Conservation (phyloP, 2,329 filamentous ascomycete species). For the Xylaria sp. region DNA sequence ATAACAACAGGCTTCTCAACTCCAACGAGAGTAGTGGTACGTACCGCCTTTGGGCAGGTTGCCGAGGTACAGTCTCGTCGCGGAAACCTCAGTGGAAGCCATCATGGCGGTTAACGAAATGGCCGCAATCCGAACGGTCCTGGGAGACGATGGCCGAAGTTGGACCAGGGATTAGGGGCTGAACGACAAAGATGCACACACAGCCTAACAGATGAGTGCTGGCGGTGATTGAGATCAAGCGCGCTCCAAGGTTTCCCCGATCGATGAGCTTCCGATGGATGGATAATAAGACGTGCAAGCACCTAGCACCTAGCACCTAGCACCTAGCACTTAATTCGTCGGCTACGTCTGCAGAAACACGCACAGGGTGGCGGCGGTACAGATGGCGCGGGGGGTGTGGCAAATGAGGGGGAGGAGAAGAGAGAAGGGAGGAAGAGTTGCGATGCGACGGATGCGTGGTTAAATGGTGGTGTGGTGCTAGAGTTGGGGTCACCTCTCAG, state of each 20-base stretch:
- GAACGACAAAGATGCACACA: conserved; percentile 6
- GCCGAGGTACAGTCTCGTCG: conserved; percentile 94
- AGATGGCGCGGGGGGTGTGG: neutral
- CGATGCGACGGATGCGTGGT: conserved; percentile 29
- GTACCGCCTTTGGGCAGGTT: conserved; percentile 96
- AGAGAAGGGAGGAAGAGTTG: conserved; percentile 15
- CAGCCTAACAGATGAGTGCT: neutral
- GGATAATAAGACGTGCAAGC: neutral
- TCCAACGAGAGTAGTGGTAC: conserved; percentile 41
- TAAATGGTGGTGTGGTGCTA: conserved; percentile 25
- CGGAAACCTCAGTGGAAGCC: conserved; percentile 70
- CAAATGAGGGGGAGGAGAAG: conserved; percentile 14
- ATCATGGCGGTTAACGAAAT: conserved; percentile 28
- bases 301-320: no score
- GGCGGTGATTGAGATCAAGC: neutral
- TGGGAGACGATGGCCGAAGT: neutral
- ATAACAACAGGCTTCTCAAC: neutral
- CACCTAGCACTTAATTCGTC: conserved; percentile 1
- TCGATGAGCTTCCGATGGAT: neutral
- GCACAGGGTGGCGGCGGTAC: neutral
- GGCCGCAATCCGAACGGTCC: conserved; percentile 16
- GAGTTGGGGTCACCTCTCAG: conserved; percentile 24
- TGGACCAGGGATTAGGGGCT: conserved; percentile 4
- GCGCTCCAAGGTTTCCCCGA: neutral
- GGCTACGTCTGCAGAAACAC: neutral